Evolutionary conservation across 805 yeast genomes (phyloP).

Genomic region (Ogataea degrootiae): DNA sequence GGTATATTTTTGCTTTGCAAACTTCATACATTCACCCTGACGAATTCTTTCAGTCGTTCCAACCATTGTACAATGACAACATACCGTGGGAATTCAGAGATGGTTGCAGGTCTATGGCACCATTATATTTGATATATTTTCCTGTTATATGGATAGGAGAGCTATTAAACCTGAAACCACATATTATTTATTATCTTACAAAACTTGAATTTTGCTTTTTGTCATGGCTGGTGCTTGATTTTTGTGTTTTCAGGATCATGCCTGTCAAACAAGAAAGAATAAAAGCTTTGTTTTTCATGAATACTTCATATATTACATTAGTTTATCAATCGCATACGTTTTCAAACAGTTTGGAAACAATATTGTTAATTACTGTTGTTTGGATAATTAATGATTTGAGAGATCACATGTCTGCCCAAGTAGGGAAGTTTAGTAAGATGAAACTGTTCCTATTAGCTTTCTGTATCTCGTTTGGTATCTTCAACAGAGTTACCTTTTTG

Average conservation of each 20-base stretch:
- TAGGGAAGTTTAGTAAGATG: neutral
- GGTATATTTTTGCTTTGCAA: slow-evolving; percentile 57
- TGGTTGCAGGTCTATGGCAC: slow-evolving; percentile 62
- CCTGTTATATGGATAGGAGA: slow-evolving; percentile 48
- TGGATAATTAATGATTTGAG: slow-evolving; percentile 40
- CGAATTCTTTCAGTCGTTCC: slow-evolving; percentile 92
- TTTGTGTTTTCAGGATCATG: slow-evolving; percentile 26
- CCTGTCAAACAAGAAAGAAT: slow-evolving; percentile 31
- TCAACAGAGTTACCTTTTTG: slow-evolving; percentile 81
- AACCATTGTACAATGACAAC: slow-evolving; percentile 52
- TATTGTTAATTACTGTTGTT: slow-evolving; percentile 45
- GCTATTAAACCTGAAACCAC: slow-evolving; percentile 35
- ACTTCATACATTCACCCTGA: slow-evolving; percentile 95
- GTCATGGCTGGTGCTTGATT: slow-evolving; percentile 31
- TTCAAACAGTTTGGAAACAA: slow-evolving; percentile 81
- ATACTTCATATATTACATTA: slow-evolving; percentile 65
- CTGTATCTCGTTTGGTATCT: slow-evolving; percentile 60
- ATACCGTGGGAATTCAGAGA: slow-evolving; percentile 82
- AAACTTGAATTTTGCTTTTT: slow-evolving; percentile 41
- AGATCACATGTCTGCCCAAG: slow-evolving; percentile 9
- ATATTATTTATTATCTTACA: slow-evolving; percentile 46
- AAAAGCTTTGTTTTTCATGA: slow-evolving; percentile 43
- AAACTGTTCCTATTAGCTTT: slow-evolving; percentile 38
- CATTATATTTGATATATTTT: slow-evolving; percentile 64
- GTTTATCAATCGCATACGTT: slow-evolving; percentile 82